Evolutionary conservation across 2,329 filamentous ascomycete species (phyloP).

Genomic region (Colletotrichum agaves): DNA sequence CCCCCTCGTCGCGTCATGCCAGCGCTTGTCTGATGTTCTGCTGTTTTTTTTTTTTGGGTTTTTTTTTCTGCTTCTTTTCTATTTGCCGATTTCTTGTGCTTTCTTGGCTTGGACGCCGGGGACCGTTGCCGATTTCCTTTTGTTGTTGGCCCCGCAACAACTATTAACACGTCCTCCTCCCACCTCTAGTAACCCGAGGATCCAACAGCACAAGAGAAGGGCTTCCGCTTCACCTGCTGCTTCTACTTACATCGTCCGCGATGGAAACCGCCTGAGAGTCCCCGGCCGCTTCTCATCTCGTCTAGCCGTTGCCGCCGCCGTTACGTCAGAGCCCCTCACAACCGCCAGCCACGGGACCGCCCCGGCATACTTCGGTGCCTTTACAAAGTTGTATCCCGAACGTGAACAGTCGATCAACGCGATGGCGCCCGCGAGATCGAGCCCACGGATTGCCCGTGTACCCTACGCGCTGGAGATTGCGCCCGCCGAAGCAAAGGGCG

Average conservation of each 20-base stretch:
- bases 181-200: slow-evolving; percentile 31
- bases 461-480: slow-evolving; percentile 43
- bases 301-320: slow-evolving; percentile 14
- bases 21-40: slow-evolving; percentile 21
- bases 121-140: slow-evolving; percentile 25
- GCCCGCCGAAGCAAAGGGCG: slow-evolving; percentile 38
- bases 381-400: slow-evolving; percentile 33
- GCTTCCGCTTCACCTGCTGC: slow-evolving; percentile 36
- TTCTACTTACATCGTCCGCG: slow-evolving; percentile 26
- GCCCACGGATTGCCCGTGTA: slow-evolving; percentile 15
- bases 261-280: slow-evolving; percentile 35
- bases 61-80: too few species aligned
- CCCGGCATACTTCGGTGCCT: slow-evolving; percentile 37
- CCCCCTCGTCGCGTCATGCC: slow-evolving; percentile 25
- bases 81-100: slow-evolving; percentile 19
- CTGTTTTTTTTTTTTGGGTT: slow-evolving; percentile 3
- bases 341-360: slow-evolving; percentile 32
- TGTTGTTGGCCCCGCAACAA: background rate
- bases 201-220: slow-evolving; percentile 37
- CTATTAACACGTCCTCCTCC: slow-evolving; percentile 25
- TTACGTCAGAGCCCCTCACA: slow-evolving; percentile 21
- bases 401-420: slow-evolving; percentile 21
- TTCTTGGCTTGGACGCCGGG: slow-evolving; percentile 3
- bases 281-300: slow-evolving; percentile 31
- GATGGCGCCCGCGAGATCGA: slow-evolving; percentile 21